These are phyloP conservation scores for Ganoderma leucocontextum DNA, from an alignment of 1,284 basidiomycete genomes.

Conservation along the genomic window DNA sequence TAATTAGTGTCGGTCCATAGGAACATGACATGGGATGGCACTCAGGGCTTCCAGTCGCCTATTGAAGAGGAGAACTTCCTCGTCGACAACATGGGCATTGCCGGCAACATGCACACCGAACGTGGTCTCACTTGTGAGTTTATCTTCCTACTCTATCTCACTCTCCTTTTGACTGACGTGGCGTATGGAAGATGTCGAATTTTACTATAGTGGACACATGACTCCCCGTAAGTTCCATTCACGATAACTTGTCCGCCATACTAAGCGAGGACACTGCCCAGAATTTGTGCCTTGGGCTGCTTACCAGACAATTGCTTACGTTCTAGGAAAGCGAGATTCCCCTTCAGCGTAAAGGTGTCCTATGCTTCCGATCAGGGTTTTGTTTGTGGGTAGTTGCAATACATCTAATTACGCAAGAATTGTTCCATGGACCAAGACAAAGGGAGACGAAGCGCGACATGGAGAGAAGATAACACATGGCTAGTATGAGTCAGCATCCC, in stretches of 20 bases:
- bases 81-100: slow-evolving; percentile 46
- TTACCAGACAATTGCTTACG: slow-evolving; percentile 56
- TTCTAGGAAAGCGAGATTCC: slow-evolving; percentile 59
- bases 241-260: background rate
- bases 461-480: background rate
- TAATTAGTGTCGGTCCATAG: slow-evolving; percentile 26
- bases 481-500: background rate
- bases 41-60: slow-evolving; percentile 50
- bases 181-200: slow-evolving; percentile 54
- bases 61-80: slow-evolving; percentile 46
- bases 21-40: slow-evolving; percentile 50
- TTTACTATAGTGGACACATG: slow-evolving; percentile 66
- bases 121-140: slow-evolving; percentile 45
- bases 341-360: slow-evolving; percentile 46
- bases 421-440: background rate
- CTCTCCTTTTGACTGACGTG: background rate
- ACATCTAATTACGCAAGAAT: background rate
- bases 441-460: background rate
- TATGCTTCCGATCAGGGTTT: background rate
- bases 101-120: slow-evolving; percentile 47
- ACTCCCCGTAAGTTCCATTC: slow-evolving; percentile 55
- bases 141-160: background rate
- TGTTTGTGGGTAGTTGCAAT: background rate
- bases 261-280: slow-evolving; percentile 32
- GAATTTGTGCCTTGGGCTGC: slow-evolving; percentile 69